A percentile compares a stretch with the other conserved stretches of the same genome.
These are phyloP conservation scores for Posidonia australis DNA, from an alignment of 106 monocot genomes.

Conservation along the genomic window DNA sequence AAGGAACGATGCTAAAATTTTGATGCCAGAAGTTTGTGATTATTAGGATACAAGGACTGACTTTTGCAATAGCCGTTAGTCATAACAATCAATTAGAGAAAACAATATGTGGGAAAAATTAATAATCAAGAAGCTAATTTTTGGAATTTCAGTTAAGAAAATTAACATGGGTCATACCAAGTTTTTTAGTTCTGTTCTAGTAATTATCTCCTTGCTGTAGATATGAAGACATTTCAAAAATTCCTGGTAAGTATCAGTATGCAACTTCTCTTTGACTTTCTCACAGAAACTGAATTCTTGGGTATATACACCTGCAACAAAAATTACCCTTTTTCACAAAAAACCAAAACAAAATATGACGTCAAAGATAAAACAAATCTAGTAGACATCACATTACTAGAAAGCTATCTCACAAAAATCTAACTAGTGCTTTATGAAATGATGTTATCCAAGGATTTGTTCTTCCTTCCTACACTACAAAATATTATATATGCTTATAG, in stretches of 20 bases:
- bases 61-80: neutral
- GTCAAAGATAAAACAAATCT: no score
- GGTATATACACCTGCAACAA: constrained; percentile 51
- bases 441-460: no score
- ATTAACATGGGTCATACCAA: constrained; percentile 35
- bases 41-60: no score
- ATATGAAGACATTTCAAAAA: constrained; percentile 96
- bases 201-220: constrained; percentile 87
- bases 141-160: neutral
- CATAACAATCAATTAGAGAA: neutral
- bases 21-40: no score
- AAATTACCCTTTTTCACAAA: neutral
- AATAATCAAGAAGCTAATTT: neutral
- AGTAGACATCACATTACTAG: no score
- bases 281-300: constrained; percentile 80
- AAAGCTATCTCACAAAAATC: no score
- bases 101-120: neutral
- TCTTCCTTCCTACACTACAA: no score
- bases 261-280: constrained; percentile 85
- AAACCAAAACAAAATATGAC: no score
- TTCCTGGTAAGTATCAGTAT: constrained; percentile 74
- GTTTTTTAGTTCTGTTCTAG: constrained; percentile 62
- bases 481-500: no score
- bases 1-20: no score
- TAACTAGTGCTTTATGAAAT: no score